These are phyloP conservation scores for Linum tenue DNA, from an alignment of 345 rosid species.

Conservation along the genomic window DNA sequence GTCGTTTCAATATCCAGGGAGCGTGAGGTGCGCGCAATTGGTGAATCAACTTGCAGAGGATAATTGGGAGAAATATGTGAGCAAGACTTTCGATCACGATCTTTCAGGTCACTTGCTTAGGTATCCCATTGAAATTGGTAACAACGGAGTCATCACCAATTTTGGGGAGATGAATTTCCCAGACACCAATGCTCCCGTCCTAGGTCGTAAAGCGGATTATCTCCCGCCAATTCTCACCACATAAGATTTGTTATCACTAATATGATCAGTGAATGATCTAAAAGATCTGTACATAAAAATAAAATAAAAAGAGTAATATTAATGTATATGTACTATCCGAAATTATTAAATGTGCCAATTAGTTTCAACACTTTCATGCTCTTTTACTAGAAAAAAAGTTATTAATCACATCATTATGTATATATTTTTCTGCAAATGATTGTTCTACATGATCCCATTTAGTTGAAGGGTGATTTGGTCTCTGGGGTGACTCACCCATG, in stretches of 20 bases:
- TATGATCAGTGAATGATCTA: not conserved
- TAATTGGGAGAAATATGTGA: constrained; percentile 38
- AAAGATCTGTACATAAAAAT: too few relatives aligned
- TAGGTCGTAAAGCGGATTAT: constrained; percentile 37
- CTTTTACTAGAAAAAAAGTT: too few relatives aligned
- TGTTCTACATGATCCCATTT: too few relatives aligned
- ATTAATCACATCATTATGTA: too few relatives aligned
- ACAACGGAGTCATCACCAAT: constrained; percentile 30
- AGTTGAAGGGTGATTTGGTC: too few relatives aligned
- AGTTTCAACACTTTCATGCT: too few relatives aligned
- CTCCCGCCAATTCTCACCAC: constrained; percentile 61
- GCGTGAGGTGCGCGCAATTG: constrained; percentile 22
- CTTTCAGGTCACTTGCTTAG: constrained; percentile 41
- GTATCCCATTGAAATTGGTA: constrained; percentile 48
- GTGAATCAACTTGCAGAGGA: constrained; percentile 32
- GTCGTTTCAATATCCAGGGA: constrained; percentile 28
- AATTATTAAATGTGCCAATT: too few relatives aligned
- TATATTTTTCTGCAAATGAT: too few relatives aligned
- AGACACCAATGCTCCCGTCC: constrained; percentile 58
- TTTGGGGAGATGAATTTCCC: constrained; percentile 42
- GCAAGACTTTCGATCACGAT: constrained; percentile 18
- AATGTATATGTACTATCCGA: too few relatives aligned
- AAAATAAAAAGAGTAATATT: too few relatives aligned
- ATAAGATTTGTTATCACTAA: constrained; percentile 10
- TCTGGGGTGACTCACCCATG: too few relatives aligned